Evolutionary conservation across 2,329 filamentous ascomycete species (phyloP).

Genomic region (Daldinia sp.): DNA sequence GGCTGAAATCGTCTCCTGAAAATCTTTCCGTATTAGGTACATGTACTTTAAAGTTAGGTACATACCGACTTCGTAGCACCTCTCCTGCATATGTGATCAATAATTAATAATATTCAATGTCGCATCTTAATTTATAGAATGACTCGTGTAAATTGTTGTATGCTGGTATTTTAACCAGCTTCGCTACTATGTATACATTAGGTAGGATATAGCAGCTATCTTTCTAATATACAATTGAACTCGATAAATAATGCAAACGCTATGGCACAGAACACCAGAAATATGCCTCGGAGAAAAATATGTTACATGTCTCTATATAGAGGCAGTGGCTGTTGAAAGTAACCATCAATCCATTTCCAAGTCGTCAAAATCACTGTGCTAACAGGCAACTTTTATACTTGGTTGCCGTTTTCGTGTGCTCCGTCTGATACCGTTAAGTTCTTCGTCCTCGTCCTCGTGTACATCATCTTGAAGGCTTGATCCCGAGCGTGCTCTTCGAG

Average conservation of each 20-base stretch:
- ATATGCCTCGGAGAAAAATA: constrained; percentile 22
- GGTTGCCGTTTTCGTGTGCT: constrained; percentile 36
- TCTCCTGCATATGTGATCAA: not conserved
- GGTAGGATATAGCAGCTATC: constrained; percentile 1
- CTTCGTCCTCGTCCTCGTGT: constrained; percentile 27
- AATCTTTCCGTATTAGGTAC: too few relatives aligned
- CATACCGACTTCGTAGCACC: not conserved
- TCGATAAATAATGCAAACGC: constrained; percentile 13
- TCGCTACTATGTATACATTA: constrained; percentile 1
- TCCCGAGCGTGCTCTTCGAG: constrained; percentile 33
- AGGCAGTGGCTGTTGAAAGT: not conserved
- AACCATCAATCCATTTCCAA: not conserved
- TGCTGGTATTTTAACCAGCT: not conserved
- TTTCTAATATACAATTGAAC: constrained; percentile 29
- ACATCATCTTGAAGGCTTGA: constrained; percentile 3
- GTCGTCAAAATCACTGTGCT: not conserved
- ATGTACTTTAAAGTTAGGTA: too few relatives aligned
- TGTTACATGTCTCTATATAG: constrained; percentile 12
- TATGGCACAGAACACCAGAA: constrained; percentile 20
- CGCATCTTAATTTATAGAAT: not conserved
- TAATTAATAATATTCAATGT: not conserved
- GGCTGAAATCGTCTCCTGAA: not conserved
- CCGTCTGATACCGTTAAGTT: constrained; percentile 26
- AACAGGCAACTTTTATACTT: constrained; percentile 32
- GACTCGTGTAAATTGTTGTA: not conserved